A percentile compares a stretch with the other conserved stretches of the same genome.
These are phyloP conservation scores for Solanum clarkiae DNA, from an alignment of 257 asterid genomes.

Conservation along the genomic window DNA sequence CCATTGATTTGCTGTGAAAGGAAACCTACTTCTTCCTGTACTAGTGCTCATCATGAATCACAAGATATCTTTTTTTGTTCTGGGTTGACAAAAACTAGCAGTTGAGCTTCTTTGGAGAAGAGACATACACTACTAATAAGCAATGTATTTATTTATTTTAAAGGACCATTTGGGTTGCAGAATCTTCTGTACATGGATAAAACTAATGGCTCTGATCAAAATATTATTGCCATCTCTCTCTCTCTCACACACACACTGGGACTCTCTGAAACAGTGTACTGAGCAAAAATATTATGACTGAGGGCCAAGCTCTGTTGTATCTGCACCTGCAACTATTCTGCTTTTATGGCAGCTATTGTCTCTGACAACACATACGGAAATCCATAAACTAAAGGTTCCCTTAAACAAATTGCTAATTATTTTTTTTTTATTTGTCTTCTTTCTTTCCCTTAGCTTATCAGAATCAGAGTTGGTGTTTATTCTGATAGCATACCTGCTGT, in stretches of 20 bases:
- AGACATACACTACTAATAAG: conserved; percentile 5
- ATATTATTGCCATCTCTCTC: conserved; percentile 3
- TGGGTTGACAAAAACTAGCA: neutral
- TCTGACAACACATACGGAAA: conserved; percentile 52
- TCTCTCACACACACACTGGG: neutral
- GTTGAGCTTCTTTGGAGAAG: neutral
- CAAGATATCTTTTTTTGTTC: neutral
- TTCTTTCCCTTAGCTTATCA: neutral
- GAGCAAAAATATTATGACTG: conserved; percentile 49
- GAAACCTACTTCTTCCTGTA: conserved; percentile 31
- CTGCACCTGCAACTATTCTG: conserved; percentile 31
- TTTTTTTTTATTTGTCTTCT: neutral
- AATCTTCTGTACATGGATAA: conserved; percentile 72
- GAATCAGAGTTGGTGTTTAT: conserved; percentile 7
- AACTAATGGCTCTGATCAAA: conserved; percentile 5
- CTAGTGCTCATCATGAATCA: conserved; percentile 26
- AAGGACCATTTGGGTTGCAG: conserved; percentile 83
- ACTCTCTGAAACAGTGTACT: conserved; percentile 20
- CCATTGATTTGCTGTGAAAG: conserved; percentile 84
- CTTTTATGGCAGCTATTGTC: conserved; percentile 55
- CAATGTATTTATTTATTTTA: conserved; percentile 29
- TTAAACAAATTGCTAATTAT: neutral
- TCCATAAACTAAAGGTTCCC: conserved; percentile 34
- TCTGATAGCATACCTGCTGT: neutral
- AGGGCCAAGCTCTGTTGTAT: conserved; percentile 7